Base-by-base conservation (phyloP, 768 basidiomycete species). In the Lactarius sanguifluus region DNA sequence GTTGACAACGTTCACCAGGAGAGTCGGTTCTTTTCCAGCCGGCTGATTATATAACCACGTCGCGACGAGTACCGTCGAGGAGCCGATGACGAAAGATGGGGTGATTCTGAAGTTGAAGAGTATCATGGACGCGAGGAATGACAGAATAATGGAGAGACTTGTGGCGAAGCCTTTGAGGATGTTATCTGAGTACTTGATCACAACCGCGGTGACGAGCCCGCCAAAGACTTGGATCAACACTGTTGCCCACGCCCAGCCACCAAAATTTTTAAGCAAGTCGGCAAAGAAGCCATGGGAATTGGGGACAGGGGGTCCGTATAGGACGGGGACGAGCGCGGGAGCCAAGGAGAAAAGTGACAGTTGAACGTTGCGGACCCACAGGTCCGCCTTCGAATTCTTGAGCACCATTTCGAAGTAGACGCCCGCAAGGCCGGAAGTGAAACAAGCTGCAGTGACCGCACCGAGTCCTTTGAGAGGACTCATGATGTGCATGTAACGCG, bases 131-230 rank as follows among this genome's bases (percentile, higher is more conserved):
- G 95, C 94, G 66, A 96, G 85, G 86, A 96, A 99, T 60, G 94
- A 96, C 47, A 98, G 79, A 64, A 98, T 87, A 78, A 98, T 99
- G 68, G 91, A 91, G 52, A 98, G 83, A 69, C 88, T 90, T 2
- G 96, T 99, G 5, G 96, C 96, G 73, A 99, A 99, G n/a, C 96
- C 96, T 75, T 97, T 96, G 73, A 93, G 81, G 71, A 92, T 93
- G 75, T 97, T 98, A 77, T 95, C 94, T 64, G 92, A 91, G 74
- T 98, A 96, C 76, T 96, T 94, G 83, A 98, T 98, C 65, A 98
- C 97, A 36, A 98, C 76, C 1, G 97, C 96, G 5, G 96, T 98
- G 68, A 98, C 77, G 55, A 98, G 81, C 1, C 97, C 96, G 34
- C 97, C 97, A 65, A 96, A 83, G 43, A 97, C 96, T 77, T 98